A percentile compares a stretch with the other conserved stretches of the same genome.
Evolutionary conservation across 1,284 basidiomycete species (phyloP).

Genomic region (Leccinum fuscescens): DNA sequence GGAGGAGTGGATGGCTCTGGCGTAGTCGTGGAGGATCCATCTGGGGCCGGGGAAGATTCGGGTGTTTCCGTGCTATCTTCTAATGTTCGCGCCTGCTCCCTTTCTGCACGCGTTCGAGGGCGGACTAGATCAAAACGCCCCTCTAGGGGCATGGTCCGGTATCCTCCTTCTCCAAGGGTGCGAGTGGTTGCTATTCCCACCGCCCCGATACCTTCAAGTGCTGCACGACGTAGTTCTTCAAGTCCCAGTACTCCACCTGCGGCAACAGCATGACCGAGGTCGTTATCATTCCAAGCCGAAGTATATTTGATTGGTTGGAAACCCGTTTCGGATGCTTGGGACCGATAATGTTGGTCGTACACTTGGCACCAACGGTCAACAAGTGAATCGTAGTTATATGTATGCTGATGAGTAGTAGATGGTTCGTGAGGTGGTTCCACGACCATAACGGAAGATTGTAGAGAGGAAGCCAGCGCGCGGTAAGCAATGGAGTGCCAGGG

Average conservation of each 20-base stretch:
- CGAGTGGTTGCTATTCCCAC: constrained; percentile 11
- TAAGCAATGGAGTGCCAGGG: constrained; percentile 81
- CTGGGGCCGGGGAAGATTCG: constrained; percentile 8
- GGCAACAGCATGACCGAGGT: constrained; percentile 13
- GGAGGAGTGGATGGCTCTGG: constrained; percentile 30
- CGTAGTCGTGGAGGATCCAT: constrained; percentile 6
- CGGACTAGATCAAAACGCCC: constrained; percentile 84
- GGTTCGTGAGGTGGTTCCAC: constrained; percentile 19
- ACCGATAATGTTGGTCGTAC: constrained; percentile 85
- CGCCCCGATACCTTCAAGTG: constrained; percentile 41
- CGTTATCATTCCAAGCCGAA: constrained; percentile 41
- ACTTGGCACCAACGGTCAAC: constrained; percentile 89
- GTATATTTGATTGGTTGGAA: constrained; percentile 50
- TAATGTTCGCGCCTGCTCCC: constrained; percentile 5
- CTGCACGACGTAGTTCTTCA: constrained; percentile 67
- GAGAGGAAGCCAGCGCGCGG: constrained; percentile 55
- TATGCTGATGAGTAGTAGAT: constrained; percentile 40
- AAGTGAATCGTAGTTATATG: constrained; percentile 75
- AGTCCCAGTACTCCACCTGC: constrained; percentile 49
- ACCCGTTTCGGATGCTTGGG: constrained; percentile 39
- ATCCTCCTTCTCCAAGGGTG: constrained; percentile 28
- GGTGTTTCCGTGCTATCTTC: constrained; percentile 5
- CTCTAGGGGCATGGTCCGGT: constrained; percentile 60
- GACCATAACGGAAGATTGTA: constrained; percentile 24
- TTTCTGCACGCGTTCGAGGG: constrained; percentile 45